phyloP scores from a whole-genome alignment of 805 yeast species.

The Millerozyma acaciae region DNA sequence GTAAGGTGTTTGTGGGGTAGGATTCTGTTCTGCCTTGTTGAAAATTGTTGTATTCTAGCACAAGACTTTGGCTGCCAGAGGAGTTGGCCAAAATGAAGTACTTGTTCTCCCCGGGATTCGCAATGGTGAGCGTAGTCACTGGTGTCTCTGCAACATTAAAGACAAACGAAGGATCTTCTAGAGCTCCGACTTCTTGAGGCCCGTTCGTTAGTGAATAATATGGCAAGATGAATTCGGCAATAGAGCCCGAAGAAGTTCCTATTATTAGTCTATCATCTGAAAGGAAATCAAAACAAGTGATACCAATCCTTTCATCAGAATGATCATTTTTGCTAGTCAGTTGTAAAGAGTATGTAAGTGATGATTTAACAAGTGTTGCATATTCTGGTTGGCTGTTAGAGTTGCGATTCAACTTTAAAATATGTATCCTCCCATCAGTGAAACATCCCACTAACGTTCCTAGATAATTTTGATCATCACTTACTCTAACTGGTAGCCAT shows the following conservation, averaged over 20 bases:
- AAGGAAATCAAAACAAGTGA: slow-evolving; percentile 49
- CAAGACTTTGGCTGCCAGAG: slow-evolving; percentile 22
- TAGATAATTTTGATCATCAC: slow-evolving; percentile 15
- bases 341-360: slow-evolving; percentile 18
- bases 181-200: slow-evolving; percentile 7
- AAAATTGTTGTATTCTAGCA: slow-evolving; percentile 24
- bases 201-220: slow-evolving; percentile 4
- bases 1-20: slow-evolving; percentile 18
- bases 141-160: slow-evolving; percentile 30
- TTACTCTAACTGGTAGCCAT: slow-evolving; percentile 36
- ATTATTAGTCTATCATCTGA: slow-evolving; percentile 43
- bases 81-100: slow-evolving; percentile 27
- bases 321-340: slow-evolving; percentile 5
- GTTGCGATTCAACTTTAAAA: slow-evolving; percentile 36
- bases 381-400: slow-evolving; percentile 11
- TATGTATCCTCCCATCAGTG: slow-evolving; percentile 54
- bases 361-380: slow-evolving; percentile 16
- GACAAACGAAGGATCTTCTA: slow-evolving; percentile 30
- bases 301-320: slow-evolving; percentile 13
- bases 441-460: slow-evolving; percentile 51
- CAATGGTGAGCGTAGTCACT: slow-evolving; percentile 23
- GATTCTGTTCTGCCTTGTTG: slow-evolving; percentile 25
- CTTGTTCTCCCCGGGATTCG: slow-evolving; percentile 17
- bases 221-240: slow-evolving; percentile 55
- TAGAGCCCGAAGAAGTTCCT: slow-evolving; percentile 56